Base-by-base conservation (phyloP, 23 red algal genomes). In the Chondrus crispus region DNA sequence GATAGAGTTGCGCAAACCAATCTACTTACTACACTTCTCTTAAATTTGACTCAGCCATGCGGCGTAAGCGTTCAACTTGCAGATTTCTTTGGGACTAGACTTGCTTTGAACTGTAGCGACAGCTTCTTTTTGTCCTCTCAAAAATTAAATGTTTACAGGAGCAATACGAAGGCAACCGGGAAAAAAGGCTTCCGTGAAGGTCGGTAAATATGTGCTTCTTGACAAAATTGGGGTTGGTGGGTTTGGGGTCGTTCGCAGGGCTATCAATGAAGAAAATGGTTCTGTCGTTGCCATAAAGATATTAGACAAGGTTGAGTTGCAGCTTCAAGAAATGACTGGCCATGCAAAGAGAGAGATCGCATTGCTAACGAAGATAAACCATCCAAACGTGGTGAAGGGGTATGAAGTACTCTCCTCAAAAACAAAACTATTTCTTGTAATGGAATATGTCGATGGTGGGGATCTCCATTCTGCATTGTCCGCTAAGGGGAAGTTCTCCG, bases 351-450 rank as follows among this genome's bases (percentile, higher is more conserved):
- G 85, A 30, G 93, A 95, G 45, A 95, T 95, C 50, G 52, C 85
- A 19, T 33, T 94, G 30, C 62, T 94, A 30, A 94, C 82, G 2
- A 51, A 26, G 46, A 52, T 94, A 39, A 44, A 70, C 14, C 91
- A 94, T 66, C 91, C 91, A 62, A 87, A 94, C 55, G 88, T 94
- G 66, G 83, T 94, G 18, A 86, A 53, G 36, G 82, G 83, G 29
- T 38, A 62, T 5, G 91, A 81, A 43, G 82, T 94, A 10, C 46
- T 94, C 3, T 71, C 22, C 16, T 94, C 91, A 4, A 85, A 74
- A 35, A 60, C 32, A 4, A 85, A 86, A 24, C 40, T 94, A 45
- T 94, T 71, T 55, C 30, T 94, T 29, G 80, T 94, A 46, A 94
- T 94, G 91, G 91, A 94, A 51, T 88, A 68, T 64, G 83, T 87